These are phyloP conservation scores for Russula emetica DNA, from an alignment of 768 basidiomycete species.

Conservation along the genomic window DNA sequence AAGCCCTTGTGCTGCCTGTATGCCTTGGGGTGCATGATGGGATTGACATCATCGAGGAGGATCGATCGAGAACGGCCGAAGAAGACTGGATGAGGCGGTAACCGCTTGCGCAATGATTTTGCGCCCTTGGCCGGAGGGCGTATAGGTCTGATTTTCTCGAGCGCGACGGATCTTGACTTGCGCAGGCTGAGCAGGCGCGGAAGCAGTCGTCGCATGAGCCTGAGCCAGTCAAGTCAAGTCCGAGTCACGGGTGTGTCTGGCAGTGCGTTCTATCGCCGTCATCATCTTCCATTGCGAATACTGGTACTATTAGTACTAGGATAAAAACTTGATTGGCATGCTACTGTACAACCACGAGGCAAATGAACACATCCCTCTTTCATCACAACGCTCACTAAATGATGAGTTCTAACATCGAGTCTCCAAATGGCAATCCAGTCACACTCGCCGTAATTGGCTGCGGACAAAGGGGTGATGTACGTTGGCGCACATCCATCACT, in stretches of 20 bases:
- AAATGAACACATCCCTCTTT: background rate
- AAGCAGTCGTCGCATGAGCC: conserved; percentile 74
- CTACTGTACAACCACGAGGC: background rate
- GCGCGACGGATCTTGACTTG: conserved; percentile 30
- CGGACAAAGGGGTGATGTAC: conserved; percentile 75
- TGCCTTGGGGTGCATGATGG: conserved; percentile 46
- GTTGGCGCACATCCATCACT: conserved; percentile 24
- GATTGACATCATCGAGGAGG: conserved; percentile 53
- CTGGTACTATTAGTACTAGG: background rate
- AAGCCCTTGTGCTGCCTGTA: conserved; percentile 56
- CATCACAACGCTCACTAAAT: background rate
- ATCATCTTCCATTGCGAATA: too few species aligned
- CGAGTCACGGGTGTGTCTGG: too few species aligned
- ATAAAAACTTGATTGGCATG: background rate
- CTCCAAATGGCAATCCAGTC: conserved; percentile 39
- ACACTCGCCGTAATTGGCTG: conserved; percentile 79
- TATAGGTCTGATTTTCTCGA: conserved; percentile 16
- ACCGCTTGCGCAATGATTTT: conserved; percentile 11
- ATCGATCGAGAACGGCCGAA: conserved; percentile 53
- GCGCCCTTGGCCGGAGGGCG: conserved; percentile 15
- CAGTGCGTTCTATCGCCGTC: background rate
- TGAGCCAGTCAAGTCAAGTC: conserved; percentile 30
- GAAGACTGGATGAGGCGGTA: conserved; percentile 35
- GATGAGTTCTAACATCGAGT: conserved; percentile 30
- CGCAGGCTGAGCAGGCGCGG: conserved; percentile 55